phyloP scores from a whole-genome alignment of 2,329 filamentous ascomycete species.

The Paradendryphiella salina region DNA sequence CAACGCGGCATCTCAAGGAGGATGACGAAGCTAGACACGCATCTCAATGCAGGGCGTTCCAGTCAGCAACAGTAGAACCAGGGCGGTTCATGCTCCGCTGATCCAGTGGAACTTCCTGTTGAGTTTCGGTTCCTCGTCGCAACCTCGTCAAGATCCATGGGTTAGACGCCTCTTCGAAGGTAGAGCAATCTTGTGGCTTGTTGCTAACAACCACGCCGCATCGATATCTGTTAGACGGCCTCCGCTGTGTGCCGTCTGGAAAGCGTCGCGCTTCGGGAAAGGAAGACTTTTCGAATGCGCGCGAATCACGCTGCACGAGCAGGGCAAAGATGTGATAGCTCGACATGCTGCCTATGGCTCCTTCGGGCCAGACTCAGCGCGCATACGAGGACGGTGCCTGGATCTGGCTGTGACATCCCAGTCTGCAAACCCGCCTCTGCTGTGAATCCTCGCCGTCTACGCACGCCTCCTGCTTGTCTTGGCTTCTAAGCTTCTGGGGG shows the following conservation, averaged over 20 bases:
- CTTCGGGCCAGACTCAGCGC: conserved; percentile 28
- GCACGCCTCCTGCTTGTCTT: conserved; percentile 29
- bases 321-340: conserved; percentile 5
- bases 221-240: conserved; percentile 8
- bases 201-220: conserved; percentile 9
- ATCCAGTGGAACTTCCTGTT: neutral
- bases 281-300: conserved; percentile 5
- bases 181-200: neutral
- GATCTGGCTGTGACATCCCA: conserved; percentile 27
- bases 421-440: conserved; percentile 23
- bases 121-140: conserved; percentile 5
- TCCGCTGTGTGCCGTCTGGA: neutral
- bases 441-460: conserved; percentile 24
- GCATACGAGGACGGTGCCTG: conserved; percentile 30
- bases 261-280: conserved; percentile 11
- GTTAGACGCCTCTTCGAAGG: conserved; percentile 1
- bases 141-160: conserved; percentile 3
- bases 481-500: conserved; percentile 26
- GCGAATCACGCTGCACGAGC: conserved; percentile 25
- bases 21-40: neutral
- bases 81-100: conserved; percentile 5
- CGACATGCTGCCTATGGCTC: conserved; percentile 14
- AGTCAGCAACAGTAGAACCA: conserved; percentile 2
- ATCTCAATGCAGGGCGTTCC: neutral
- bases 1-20: neutral